These are phyloP conservation scores for Periconia sp. DNA, from an alignment of 2,329 filamentous ascomycete genomes.

Conservation along the genomic window DNA sequence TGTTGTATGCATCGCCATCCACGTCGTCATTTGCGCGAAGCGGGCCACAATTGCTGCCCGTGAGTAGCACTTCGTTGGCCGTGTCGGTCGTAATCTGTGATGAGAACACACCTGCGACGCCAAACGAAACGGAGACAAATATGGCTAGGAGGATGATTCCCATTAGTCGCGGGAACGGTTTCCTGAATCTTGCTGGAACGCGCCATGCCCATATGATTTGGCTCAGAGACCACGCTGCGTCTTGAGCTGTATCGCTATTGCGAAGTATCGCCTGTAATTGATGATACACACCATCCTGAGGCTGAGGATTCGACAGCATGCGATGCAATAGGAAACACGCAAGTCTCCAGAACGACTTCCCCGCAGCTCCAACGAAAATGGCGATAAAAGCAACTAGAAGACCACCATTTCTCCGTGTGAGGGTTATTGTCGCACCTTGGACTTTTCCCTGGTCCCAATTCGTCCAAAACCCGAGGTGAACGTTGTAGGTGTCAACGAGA, in stretches of 20 bases:
- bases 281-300: conserved; percentile 26
- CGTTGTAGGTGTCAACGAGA: conserved; percentile 7
- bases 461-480: conserved; percentile 40
- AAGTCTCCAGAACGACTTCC: conserved; percentile 16
- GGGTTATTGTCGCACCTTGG: conserved; percentile 40
- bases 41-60: conserved; percentile 18
- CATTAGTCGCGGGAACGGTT: conserved; percentile 15
- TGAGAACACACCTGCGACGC: conserved; percentile 40
- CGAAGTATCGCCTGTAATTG: conserved; percentile 42
- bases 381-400: conserved; percentile 44
- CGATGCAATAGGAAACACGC: conserved; percentile 11
- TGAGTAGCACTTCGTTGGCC: conserved; percentile 41
- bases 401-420: conserved; percentile 33
- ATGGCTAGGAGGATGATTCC: conserved; percentile 19
- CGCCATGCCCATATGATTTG: conserved; percentile 23
- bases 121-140: conserved; percentile 20
- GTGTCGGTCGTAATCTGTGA: conserved; percentile 42
- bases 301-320: conserved; percentile 8
- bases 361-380: conserved; percentile 30
- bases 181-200: conserved; percentile 11
- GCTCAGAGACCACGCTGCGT: conserved; percentile 21
- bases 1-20: conserved; percentile 5
- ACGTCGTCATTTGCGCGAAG: conserved; percentile 1
- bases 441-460: conserved; percentile 41
- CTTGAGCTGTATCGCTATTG: conserved; percentile 32